phyloP scores from a whole-genome alignment of 768 basidiomycete genomes.

The Rickenella mellea region DNA sequence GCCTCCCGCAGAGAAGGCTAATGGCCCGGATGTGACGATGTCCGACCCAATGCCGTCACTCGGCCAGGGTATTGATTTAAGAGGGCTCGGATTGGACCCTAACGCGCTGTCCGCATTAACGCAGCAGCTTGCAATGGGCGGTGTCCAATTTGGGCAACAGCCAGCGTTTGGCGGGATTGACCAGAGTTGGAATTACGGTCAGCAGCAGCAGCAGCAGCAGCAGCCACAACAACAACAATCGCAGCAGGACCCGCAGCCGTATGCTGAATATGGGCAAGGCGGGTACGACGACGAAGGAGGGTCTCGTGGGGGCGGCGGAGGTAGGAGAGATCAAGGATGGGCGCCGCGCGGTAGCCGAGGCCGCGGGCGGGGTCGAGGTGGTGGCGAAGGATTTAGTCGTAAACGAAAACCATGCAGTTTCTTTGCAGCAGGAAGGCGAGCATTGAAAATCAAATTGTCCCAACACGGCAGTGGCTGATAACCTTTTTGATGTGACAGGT shows the following conservation, averaged over 20 bases:
- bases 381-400: conserved; percentile 60
- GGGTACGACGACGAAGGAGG: conserved; percentile 47
- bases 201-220: background rate
- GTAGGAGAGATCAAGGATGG: background rate
- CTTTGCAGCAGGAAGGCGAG: conserved; percentile 89
- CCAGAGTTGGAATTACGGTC: background rate
- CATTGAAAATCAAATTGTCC: conserved; percentile 25
- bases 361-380: conserved; percentile 35
- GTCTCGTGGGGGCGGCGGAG: conserved; percentile 22
- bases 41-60: conserved; percentile 21
- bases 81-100: conserved; percentile 35
- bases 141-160: background rate
- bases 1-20: conserved; percentile 20
- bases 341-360: conserved; percentile 45
- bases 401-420: conserved; percentile 88
- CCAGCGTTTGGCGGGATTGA: background rate
- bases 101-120: conserved; percentile 31
- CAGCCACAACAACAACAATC: background rate
- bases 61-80: conserved; percentile 18
- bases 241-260: conserved; percentile 7
- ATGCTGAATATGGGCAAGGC: conserved; percentile 27
- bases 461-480: conserved; percentile 27
- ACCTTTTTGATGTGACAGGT: conserved; percentile 52
- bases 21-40: conserved; percentile 28
- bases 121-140: conserved; percentile 39